A percentile compares a stretch with the other conserved stretches of the same genome.
phyloP scores from a whole-genome alignment of 1,139 yeast species.

The Sugiyamaella novakii region DNA sequence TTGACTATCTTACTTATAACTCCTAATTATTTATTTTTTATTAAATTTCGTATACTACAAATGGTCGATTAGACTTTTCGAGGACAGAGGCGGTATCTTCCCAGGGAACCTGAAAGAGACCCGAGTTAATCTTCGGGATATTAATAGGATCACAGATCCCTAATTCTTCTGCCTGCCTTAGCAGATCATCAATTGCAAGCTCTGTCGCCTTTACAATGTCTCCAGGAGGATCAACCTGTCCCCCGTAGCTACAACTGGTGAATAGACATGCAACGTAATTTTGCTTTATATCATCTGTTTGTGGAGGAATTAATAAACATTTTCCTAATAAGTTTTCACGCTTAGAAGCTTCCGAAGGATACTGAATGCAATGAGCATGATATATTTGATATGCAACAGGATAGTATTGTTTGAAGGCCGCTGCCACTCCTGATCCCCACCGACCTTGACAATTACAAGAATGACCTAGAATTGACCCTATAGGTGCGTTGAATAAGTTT shows the following conservation, averaged over 20 bases:
- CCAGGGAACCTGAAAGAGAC: slow-evolving; percentile 83
- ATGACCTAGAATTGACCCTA: slow-evolving; percentile 57
- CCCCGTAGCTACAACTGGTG: slow-evolving; percentile 53
- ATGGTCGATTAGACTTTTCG: slow-evolving; percentile 39
- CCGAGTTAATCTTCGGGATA: slow-evolving; percentile 81
- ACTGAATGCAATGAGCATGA: slow-evolving; percentile 49
- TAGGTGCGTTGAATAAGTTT: slow-evolving; percentile 54
- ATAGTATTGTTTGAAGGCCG: slow-evolving; percentile 50
- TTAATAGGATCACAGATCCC: slow-evolving; percentile 6
- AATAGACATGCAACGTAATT: slow-evolving; percentile 62
- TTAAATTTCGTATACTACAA: slow-evolving; percentile 48
- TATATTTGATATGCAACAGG: slow-evolving; percentile 57
- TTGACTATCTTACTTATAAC: not conserved
- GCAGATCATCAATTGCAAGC: slow-evolving; percentile 51
- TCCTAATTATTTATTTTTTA: slow-evolving; percentile 1
- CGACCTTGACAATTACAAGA: slow-evolving; percentile 78
- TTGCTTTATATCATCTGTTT: slow-evolving; percentile 40
- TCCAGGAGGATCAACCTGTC: slow-evolving; percentile 46
- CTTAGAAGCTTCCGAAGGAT: slow-evolving; percentile 31
- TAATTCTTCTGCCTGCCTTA: slow-evolving; percentile 42
- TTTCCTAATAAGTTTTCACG: slow-evolving; percentile 52
- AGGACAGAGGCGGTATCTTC: slow-evolving; percentile 59
- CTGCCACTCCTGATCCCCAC: slow-evolving; percentile 88
- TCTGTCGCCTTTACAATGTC: slow-evolving; percentile 54
- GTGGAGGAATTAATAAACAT: slow-evolving; percentile 50